These are phyloP conservation scores for Paramecium primaurelia DNA, from an alignment of 73 alveolate species.

Conservation along the genomic window DNA sequence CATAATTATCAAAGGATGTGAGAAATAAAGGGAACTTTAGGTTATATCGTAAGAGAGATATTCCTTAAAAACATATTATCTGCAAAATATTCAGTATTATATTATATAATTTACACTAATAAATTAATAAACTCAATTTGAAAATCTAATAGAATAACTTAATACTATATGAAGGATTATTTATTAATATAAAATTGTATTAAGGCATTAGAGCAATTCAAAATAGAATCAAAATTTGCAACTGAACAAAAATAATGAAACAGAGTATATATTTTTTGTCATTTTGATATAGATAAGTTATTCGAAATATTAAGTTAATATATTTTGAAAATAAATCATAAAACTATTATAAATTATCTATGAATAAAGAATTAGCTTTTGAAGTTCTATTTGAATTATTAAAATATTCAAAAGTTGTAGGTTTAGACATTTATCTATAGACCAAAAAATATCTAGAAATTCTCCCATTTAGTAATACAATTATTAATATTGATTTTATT, in stretches of 20 bases:
- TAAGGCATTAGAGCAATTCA: constrained; percentile 82
- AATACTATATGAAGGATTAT: constrained; percentile 79
- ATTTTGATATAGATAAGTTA: constrained; percentile 81
- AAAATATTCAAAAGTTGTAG: constrained; percentile 85
- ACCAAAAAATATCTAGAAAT: constrained; percentile 38
- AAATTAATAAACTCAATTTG: background rate
- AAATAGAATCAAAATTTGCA: constrained; percentile 61
- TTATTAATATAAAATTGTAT: constrained; percentile 79
- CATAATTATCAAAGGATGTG: background rate
- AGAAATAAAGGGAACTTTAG: background rate
- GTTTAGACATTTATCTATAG: background rate
- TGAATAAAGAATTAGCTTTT: constrained; percentile 74
- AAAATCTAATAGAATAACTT: background rate
- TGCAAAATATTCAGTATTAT: background rate
- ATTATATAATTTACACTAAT: background rate
- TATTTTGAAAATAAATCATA: too few relatives aligned
- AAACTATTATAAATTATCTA: constrained; percentile 62
- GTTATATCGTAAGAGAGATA: background rate
- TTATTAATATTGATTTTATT: background rate
- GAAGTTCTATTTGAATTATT: constrained; percentile 84
- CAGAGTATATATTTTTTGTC: background rate
- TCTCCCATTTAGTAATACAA: background rate
- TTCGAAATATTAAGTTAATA: constrained; percentile 74
- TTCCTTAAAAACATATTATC: background rate
- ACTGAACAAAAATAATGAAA: background rate